phyloP scores from a whole-genome alignment of 352 stramenopile genomes.

The Blastocystis sp. region DNA sequence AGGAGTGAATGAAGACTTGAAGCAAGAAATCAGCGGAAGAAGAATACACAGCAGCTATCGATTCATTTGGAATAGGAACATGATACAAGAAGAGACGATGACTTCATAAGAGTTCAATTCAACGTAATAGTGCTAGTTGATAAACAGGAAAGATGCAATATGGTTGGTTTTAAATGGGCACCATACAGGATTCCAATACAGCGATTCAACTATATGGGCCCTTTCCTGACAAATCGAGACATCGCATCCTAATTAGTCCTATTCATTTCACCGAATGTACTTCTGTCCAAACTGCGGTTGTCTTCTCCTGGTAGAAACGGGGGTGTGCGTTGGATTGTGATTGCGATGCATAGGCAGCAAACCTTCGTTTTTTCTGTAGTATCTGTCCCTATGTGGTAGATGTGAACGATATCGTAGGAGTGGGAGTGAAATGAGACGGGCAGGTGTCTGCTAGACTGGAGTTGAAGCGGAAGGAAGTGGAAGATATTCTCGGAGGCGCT shows the following conservation, averaged over 20 bases:
- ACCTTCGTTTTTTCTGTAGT: constrained; percentile 54
- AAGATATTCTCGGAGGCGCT: constrained; percentile 91
- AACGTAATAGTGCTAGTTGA: too few relatives aligned
- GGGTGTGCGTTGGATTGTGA: neutral
- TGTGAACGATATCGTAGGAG: constrained; percentile 9
- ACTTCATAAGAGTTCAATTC: too few relatives aligned
- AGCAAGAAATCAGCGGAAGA: neutral
- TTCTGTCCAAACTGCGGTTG: constrained; percentile 55
- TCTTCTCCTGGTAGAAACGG: constrained; percentile 43
- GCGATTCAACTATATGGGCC: neutral
- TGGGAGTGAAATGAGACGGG: neutral
- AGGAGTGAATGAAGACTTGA: constrained; percentile 8
- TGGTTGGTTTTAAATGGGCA: neutral
- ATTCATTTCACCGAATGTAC: constrained; percentile 20
- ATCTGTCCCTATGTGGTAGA: constrained; percentile 42
- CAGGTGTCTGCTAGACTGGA: constrained; percentile 42
- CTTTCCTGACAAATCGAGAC: neutral
- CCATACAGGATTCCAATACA: neutral
- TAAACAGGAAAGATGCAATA: neutral
- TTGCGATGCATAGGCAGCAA: neutral
- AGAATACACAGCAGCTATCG: constrained; percentile 32
- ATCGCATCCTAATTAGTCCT: neutral
- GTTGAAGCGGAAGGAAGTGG: constrained; percentile 86
- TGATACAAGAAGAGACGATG: neutral
- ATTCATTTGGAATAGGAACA: neutral